A percentile compares a stretch with the other conserved stretches of the same genome.
phyloP scores from a whole-genome alignment of 1,284 basidiomycete species.

The Ceratobasidium sp. region DNA sequence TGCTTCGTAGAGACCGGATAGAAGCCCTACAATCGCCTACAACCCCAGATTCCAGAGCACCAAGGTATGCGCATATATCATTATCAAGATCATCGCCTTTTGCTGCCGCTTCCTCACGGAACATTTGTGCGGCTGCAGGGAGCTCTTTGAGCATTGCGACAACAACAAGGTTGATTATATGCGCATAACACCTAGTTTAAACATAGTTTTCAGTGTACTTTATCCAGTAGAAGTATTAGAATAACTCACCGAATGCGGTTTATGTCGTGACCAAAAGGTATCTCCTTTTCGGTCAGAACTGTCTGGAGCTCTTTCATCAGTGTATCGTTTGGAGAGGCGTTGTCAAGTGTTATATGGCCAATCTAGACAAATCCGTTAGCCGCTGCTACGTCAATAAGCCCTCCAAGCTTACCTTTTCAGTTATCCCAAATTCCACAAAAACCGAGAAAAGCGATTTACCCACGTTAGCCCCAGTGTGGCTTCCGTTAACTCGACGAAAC shows the following conservation, averaged over 20 bases:
- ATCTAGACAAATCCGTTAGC: not conserved
- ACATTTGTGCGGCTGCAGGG: not conserved
- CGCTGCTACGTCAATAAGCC: not conserved
- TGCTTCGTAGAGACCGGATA: not conserved
- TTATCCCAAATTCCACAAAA: not conserved
- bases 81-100: not conserved
- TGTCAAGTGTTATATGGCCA: not conserved
- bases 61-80: not conserved
- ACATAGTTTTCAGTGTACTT: not conserved
- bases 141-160: slow-evolving; percentile 5
- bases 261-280: not conserved
- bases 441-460: not conserved
- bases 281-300: not conserved
- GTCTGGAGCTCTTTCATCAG: slow-evolving; percentile 4
- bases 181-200: slow-evolving; percentile 28
- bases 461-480: slow-evolving; percentile 17
- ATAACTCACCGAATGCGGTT: slow-evolving; percentile 21
- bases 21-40: not conserved
- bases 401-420: not conserved
- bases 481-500: not conserved
- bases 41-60: not conserved
- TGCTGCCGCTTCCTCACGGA: not conserved
- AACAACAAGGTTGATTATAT: slow-evolving; percentile 23
- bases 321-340: slow-evolving; percentile 14
- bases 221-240: not conserved